Percentiles rank a stretch among this genome's conserved stretches.
Conservation (phyloP, 2,329 filamentous ascomycete species). For the Emydomyces testavorans region DNA sequence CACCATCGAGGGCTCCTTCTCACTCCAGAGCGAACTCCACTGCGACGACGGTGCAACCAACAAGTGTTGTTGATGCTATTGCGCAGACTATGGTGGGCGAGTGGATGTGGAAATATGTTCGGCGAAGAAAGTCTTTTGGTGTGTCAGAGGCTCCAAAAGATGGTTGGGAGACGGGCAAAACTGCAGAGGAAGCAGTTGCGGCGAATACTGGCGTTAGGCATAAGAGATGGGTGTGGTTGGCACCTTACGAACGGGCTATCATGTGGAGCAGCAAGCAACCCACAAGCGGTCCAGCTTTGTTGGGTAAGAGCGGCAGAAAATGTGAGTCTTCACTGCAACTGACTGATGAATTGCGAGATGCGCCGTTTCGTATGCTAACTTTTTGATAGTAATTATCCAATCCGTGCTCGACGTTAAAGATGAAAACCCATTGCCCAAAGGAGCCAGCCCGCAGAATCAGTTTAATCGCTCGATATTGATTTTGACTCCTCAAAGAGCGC, state of each 20-base stretch:
- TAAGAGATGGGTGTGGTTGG: conserved; percentile 97
- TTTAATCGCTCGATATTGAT: conserved; percentile 95
- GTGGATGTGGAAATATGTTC: conserved; percentile 41
- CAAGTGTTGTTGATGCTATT: conserved; percentile 86
- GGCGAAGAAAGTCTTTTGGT: conserved; percentile 71
- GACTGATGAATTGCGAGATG: background rate
- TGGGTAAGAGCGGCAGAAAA: conserved; percentile 92
- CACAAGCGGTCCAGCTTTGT: conserved; percentile 68
- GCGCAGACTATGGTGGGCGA: conserved; percentile 98
- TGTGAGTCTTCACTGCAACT: conserved; percentile 41
- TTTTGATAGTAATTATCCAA: conserved; percentile 66
- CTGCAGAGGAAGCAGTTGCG: conserved; percentile 57
- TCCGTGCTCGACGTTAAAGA: conserved; percentile 96
- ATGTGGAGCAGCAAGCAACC: conserved; percentile 99
- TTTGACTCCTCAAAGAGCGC: conserved; percentile 77
- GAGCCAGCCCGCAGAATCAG: conserved; percentile 41
- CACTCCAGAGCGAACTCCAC: conserved; percentile 40
- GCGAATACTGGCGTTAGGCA: conserved; percentile 59
- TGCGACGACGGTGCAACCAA: conserved; percentile 52
- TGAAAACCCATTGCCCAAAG: conserved; percentile 72
- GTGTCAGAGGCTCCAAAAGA: conserved; percentile 40
- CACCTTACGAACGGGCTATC: conserved; percentile 87
- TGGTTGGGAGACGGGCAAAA: conserved; percentile 42
- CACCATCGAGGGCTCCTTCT: conserved; percentile 20
- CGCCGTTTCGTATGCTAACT: conserved; percentile 23